Percentiles rank a stretch among this genome's conserved stretches.
These are phyloP conservation scores for Camellia lanceoleosa DNA, from an alignment of 148 eudicot species.

Conservation along the genomic window DNA sequence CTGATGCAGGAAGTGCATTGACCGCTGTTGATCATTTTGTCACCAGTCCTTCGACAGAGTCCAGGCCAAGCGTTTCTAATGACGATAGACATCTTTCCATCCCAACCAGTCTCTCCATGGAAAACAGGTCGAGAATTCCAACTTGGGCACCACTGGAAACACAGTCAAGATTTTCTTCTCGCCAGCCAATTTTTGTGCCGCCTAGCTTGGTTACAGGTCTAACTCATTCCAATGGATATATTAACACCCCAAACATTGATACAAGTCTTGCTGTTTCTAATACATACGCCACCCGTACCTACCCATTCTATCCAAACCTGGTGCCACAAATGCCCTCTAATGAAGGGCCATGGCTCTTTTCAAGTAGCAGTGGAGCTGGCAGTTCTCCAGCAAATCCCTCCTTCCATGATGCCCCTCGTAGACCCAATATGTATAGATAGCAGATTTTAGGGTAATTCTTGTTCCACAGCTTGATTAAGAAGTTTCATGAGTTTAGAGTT, in stretches of 20 bases:
- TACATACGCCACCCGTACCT: constrained; percentile 18
- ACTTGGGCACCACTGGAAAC: constrained; percentile 10
- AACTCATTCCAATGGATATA: constrained; percentile 22
- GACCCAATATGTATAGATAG: constrained; percentile 38
- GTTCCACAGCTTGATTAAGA: constrained; percentile 9
- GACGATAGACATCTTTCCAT: constrained; percentile 18
- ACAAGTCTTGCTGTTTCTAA: constrained; percentile 21
- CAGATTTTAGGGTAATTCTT: not conserved
- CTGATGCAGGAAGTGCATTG: constrained; percentile 14
- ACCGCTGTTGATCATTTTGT: constrained; percentile 22
- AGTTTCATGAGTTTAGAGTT: not conserved
- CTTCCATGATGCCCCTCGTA: constrained; percentile 25
- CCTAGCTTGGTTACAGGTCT: constrained; percentile 21
- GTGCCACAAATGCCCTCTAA: constrained; percentile 23
- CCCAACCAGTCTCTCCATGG: constrained; percentile 11
- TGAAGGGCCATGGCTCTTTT: constrained; percentile 20
- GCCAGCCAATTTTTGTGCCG: constrained; percentile 18
- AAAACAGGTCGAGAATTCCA: constrained; percentile 17
- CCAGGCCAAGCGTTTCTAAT: constrained; percentile 20
- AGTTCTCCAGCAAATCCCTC: constrained; percentile 26
- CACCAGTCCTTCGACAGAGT: constrained; percentile 24
- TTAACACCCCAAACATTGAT: constrained; percentile 22
- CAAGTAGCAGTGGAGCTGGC: constrained; percentile 20
- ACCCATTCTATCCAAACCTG: constrained; percentile 28
- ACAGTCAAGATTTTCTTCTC: constrained; percentile 19